Evolutionary conservation across 495 filamentous ascomycete genomes (phyloP).

Genomic region (Penicillium crystallinum): DNA sequence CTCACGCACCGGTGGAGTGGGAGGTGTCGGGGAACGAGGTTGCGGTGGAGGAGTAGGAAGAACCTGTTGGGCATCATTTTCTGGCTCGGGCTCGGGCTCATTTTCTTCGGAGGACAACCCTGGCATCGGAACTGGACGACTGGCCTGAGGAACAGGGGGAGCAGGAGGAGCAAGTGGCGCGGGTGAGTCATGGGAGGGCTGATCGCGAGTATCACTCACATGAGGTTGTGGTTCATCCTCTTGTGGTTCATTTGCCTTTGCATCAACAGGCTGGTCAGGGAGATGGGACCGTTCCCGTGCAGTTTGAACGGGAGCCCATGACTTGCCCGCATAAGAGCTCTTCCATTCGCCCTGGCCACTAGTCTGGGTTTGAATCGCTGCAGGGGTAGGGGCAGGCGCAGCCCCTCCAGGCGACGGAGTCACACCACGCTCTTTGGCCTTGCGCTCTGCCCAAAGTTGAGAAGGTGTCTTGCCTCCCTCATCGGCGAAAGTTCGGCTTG

Average conservation of each 20-base stretch:
- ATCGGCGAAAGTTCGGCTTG: slow-evolving; percentile 89
- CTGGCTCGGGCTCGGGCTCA: slow-evolving; percentile 48
- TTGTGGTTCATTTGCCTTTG: slow-evolving; percentile 44
- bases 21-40: slow-evolving; percentile 57
- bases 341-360: slow-evolving; percentile 77
- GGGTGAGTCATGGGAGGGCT: slow-evolving; percentile 64
- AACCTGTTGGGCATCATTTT: slow-evolving; percentile 32
- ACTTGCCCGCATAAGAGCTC: slow-evolving; percentile 82
- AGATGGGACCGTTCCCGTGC: slow-evolving; percentile 58
- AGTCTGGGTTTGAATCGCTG: slow-evolving; percentile 53
- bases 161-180: slow-evolving; percentile 10
- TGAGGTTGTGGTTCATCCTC: slow-evolving; percentile 50
- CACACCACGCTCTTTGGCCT: slow-evolving; percentile 68
- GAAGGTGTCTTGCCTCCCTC: slow-evolving; percentile 94
- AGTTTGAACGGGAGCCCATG: slow-evolving; percentile 78
- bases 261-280: slow-evolving; percentile 52
- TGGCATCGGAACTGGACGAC: slow-evolving; percentile 62
- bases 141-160: slow-evolving; percentile 29
- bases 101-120: slow-evolving; percentile 59
- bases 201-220: slow-evolving; percentile 67
- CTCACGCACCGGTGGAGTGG: slow-evolving; percentile 49
- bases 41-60: slow-evolving; percentile 54
- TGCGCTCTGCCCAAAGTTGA: slow-evolving; percentile 95
- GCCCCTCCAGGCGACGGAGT: slow-evolving; percentile 32
- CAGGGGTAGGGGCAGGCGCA: slow-evolving; percentile 30